Percentiles rank a stretch among this genome's conserved stretches.
Evolutionary conservation across 371 early-diverging fungal species (phyloP).

Genomic region (Lichtheimia ornata): DNA sequence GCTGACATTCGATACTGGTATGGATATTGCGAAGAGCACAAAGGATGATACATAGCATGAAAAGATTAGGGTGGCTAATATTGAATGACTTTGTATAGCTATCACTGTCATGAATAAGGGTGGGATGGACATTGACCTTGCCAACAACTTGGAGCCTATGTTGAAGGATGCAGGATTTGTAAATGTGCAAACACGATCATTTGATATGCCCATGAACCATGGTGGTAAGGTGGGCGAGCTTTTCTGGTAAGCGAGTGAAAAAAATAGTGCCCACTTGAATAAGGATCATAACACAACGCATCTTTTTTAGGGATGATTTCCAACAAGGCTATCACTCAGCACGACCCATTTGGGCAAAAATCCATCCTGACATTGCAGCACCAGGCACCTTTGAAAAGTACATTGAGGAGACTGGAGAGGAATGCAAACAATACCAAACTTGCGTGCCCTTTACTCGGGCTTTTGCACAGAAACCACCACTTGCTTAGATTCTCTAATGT

Average conservation of each 20-base stretch:
- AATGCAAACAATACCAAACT: conserved; percentile 11
- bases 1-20: too few species aligned
- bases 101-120: too few species aligned
- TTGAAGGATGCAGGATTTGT: conserved; percentile 1
- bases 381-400: conserved; percentile 6
- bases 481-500: too few species aligned
- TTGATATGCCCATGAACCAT: conserved; percentile 18
- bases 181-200: not conserved
- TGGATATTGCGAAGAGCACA: too few species aligned
- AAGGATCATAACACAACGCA: not conserved
- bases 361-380: conserved; percentile 16
- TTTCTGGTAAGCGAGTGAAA: conserved; percentile 1
- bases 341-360: conserved; percentile 11
- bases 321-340: conserved; percentile 15
- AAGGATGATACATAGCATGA: too few species aligned
- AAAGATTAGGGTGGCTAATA: too few species aligned
- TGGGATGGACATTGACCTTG: not conserved
- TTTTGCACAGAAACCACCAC: conserved; percentile 4
- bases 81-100: too few species aligned
- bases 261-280: too few species aligned
- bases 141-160: not conserved
- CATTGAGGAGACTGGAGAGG: conserved; percentile 7
- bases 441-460: conserved; percentile 2
- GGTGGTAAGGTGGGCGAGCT: conserved; percentile 10
- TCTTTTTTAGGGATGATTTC: conserved; percentile 27